Percentiles rank a stretch among this genome's conserved stretches.
phyloP scores from a whole-genome alignment of 768 basidiomycete genomes.

The Tylopilus felleus region DNA sequence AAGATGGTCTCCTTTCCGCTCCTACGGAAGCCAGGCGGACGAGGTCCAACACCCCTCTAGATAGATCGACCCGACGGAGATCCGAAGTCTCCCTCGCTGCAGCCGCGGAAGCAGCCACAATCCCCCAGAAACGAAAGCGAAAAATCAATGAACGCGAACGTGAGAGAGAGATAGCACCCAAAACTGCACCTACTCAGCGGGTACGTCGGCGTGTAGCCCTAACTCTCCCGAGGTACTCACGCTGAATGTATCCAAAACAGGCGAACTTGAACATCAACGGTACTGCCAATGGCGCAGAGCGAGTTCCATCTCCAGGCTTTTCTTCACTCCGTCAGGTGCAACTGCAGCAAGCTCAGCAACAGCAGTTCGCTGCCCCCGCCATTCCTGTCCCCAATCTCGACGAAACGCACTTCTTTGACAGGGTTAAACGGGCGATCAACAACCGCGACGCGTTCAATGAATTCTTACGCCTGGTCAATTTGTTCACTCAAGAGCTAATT shows the following conservation, averaged over 20 bases:
- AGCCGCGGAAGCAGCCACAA: constrained; percentile 34
- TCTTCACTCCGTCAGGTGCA: constrained; percentile 21
- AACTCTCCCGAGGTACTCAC: constrained; percentile 1
- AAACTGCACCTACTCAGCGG: constrained; percentile 20
- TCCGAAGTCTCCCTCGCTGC: constrained; percentile 44
- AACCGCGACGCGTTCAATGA: constrained; percentile 84
- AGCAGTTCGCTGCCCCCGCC: constrained; percentile 16
- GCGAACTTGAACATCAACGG: constrained; percentile 17
- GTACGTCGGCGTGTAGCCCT: constrained; percentile 13
- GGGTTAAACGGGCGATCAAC: constrained; percentile 71
- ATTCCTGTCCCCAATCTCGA: constrained; percentile 33
- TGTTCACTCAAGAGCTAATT: constrained; percentile 93
- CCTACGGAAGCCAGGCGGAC: constrained; percentile 29
- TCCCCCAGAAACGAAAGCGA: constrained; percentile 69
- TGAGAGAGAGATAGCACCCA: constrained; percentile 33
- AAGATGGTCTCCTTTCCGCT: constrained; percentile 28
- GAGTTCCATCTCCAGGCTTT: constrained; percentile 22
- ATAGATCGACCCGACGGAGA: constrained; percentile 41
- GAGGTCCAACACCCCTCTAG: constrained; percentile 35
- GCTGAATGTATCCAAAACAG: constrained; percentile 23
- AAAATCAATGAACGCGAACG: constrained; percentile 47
- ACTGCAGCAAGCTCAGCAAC: constrained; percentile 23
- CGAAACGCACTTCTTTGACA: constrained; percentile 87
- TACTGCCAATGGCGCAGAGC: constrained; percentile 17
- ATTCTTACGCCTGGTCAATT: constrained; percentile 91